Evolutionary conservation across 129 eudicot species (phyloP), one percentile per base, ranked within the genome.

Genomic region (Flaveria brownii): DNA sequence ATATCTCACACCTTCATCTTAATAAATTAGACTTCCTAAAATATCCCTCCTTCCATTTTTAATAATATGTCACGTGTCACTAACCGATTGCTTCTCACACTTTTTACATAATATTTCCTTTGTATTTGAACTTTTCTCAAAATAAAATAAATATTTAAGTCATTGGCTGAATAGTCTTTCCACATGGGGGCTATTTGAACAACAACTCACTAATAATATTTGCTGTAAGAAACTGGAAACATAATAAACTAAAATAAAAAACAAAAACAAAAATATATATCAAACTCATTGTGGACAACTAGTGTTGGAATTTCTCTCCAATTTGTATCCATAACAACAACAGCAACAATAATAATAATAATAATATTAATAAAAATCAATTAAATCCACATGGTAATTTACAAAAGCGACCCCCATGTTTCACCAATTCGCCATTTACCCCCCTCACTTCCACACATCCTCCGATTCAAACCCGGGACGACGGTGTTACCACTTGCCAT

Each of bases 401-500:
- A 84, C 86, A 81, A 79, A 71, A 79, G 86, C 72, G 84, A 74
- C 88, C 63, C 78, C 79, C 63, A 33, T 61, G 70, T 57, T 68
- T 70, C 13, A 54, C 71, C 73, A 39, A 55, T 68, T 15, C 39
- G 45, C 75, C 39, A 46, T 51, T 42, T 67, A 72, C 1, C 55
- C 22, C 66, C 66, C 81, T 26, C 73, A 10, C 70, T 17, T n/a
- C 2, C 13, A 20, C 59, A 51, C 73, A 67, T 59, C 28, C 83
- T 88, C 88, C 79, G 86, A 85, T 63, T 73, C 50, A 77, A 65
- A 84, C 81, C 79, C 85, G 90, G 94, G 96, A 90, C 95, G 89
- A 90, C 84, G 91, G 96, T 84, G 87, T 77, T 78, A 36, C 41
- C 41, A 36, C 8, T 36, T 4, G 98, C 98, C 98, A 93, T 93